Base-by-base conservation (phyloP, 768 basidiomycete genomes). In the Rhodotorula toruloides region DNA sequence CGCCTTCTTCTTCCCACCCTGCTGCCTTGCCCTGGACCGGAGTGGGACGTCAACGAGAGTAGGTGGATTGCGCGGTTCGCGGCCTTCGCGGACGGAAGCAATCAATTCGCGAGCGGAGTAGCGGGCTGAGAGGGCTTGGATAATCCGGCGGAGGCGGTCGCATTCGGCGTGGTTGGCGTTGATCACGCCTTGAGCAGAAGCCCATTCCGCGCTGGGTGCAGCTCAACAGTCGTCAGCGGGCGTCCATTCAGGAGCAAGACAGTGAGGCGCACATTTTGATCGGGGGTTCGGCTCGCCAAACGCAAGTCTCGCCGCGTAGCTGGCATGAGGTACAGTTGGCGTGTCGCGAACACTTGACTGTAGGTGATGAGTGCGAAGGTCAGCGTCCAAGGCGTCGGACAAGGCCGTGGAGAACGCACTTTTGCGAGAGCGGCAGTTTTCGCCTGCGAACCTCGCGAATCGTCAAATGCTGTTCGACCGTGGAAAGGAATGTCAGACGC, bases 331-430 rank as follows among this genome's bases (percentile, higher is more conserved):
- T 6, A 47, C 66, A 67, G 21, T 17, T 3, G 17, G 27, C 3
- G 22, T 58, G 47, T 4, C 66, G 52, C 9, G 55, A 58, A 47
- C 66, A 67, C 25, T 44, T 46, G 6, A 34, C 34, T 60, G 59
- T 10, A n/a, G n/a, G 37, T 2, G 27, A 14, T 6, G 29, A 57
- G 16, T n/a, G 53, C 29, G 6, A 12, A 12, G 9, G 21, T 36
- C 32, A 25, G 32, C 21, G n/a, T 19, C 12, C 4, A 19, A 19
- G 10, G 16, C 22, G 44, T 22, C 22, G 6, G 22, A 31, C 14
- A 2, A 34, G 9, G 16, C 12, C 6, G 9, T 3, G 40, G 19
- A 12, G 14, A 21, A 25, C 39, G 49, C 32, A 53, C 59, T 16
- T 32, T 58, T 67, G 34, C 56, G 31, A 0, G 8, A 1, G 10